Conservation (phyloP, 768 basidiomycete genomes). For the Rickenella mellea region DNA sequence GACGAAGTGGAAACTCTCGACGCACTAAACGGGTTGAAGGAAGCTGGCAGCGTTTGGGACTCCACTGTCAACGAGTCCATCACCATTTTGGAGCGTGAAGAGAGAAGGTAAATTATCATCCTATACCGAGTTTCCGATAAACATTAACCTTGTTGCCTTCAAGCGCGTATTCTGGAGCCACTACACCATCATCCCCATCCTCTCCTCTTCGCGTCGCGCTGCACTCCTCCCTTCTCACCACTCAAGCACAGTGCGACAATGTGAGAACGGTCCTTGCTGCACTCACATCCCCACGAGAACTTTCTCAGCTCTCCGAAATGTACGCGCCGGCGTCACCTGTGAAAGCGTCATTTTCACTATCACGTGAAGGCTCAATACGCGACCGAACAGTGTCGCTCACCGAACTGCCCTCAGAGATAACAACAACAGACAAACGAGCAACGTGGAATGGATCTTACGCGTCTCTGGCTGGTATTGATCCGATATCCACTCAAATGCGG, state of each 20-base stretch:
- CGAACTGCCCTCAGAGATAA: constrained; percentile 17
- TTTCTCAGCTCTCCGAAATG: constrained; percentile 81
- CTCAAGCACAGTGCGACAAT: constrained; percentile 74
- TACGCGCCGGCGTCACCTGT: constrained; percentile 72
- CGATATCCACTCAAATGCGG: constrained; percentile 33
- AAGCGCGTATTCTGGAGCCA: constrained; percentile 21
- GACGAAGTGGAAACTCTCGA: constrained; percentile 46
- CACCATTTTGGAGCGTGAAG: constrained; percentile 56
- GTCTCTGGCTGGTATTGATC: constrained; percentile 37
- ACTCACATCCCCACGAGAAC: constrained; percentile 58
- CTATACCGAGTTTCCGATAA: background rate
- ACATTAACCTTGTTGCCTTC: constrained; percentile 1
- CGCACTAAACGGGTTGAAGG: constrained; percentile 56
- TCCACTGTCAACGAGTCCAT: constrained; percentile 64
- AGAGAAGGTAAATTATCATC: constrained; percentile 41
- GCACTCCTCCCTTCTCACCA: constrained; percentile 64
- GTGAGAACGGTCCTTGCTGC: constrained; percentile 73
- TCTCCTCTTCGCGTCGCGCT: constrained; percentile 59
- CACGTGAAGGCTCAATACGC: constrained; percentile 19
- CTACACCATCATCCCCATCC: constrained; percentile 39
- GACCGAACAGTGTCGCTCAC: constrained; percentile 37
- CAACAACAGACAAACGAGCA: constrained; percentile 39
- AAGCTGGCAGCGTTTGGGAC: constrained; percentile 66
- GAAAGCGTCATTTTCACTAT: constrained; percentile 18
- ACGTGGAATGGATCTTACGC: constrained; percentile 71